These are phyloP conservation scores for Penicillium sp. DNA, from an alignment of 2,329 filamentous ascomycete species.

Conservation along the genomic window DNA sequence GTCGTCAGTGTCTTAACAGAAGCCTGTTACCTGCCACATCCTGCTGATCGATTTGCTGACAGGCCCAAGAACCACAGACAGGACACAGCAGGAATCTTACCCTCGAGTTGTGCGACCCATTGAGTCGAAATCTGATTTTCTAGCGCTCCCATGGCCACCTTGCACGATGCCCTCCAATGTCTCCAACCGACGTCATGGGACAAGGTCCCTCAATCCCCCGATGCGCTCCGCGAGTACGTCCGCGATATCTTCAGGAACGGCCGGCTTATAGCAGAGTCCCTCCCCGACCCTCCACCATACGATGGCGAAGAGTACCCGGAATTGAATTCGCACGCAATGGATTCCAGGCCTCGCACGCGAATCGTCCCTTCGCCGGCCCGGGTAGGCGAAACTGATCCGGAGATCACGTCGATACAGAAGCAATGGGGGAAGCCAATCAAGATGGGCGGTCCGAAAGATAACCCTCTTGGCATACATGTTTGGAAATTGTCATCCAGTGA, in stretches of 20 bases:
- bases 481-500: slow-evolving; percentile 81
- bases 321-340: neutral
- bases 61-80: neutral
- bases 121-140: neutral
- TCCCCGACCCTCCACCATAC: slow-evolving; percentile 60
- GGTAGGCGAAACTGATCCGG: slow-evolving; percentile 50
- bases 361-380: slow-evolving; percentile 56
- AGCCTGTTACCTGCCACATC: neutral
- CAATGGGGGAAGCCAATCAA: slow-evolving; percentile 80
- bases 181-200: slow-evolving; percentile 60
- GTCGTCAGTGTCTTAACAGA: too few species aligned
- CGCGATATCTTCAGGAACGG: slow-evolving; percentile 64
- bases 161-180: slow-evolving; percentile 61
- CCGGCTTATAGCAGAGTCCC: slow-evolving; percentile 73
- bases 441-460: slow-evolving; percentile 64
- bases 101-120: neutral
- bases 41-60: neutral
- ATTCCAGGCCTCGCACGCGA: slow-evolving; percentile 47
- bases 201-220: slow-evolving; percentile 45
- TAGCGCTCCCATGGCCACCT: slow-evolving; percentile 52
- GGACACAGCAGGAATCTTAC: neutral
- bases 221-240: slow-evolving; percentile 58
- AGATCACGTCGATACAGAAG: slow-evolving; percentile 67
- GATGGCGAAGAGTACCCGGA: slow-evolving; percentile 39
- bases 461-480: slow-evolving; percentile 73